phyloP scores from a whole-genome alignment of 345 rosid genomes.

The Ceriops tagal region DNA sequence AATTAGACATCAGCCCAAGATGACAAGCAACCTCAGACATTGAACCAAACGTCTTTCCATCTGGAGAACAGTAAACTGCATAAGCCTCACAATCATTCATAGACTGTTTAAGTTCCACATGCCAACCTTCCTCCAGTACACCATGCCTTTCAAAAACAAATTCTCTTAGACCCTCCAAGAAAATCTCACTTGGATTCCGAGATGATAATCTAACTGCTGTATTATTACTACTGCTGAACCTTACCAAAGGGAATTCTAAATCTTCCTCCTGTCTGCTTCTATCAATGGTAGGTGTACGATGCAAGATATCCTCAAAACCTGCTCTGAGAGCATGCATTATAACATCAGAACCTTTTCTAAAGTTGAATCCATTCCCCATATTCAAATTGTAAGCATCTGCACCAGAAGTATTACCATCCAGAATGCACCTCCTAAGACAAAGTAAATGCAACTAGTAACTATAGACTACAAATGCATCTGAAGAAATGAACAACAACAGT shows the following conservation, averaged over 20 bases:
- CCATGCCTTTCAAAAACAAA: slow-evolving; percentile 81
- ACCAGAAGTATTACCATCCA: slow-evolving; percentile 51
- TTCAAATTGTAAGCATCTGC: slow-evolving; percentile 42
- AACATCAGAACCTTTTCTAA: slow-evolving; percentile 44
- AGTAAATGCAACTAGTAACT: slow-evolving; percentile 34
- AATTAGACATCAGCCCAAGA: slow-evolving; percentile 63
- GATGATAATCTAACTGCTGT: slow-evolving; percentile 49
- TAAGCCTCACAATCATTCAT: slow-evolving; percentile 42
- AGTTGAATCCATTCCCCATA: slow-evolving; percentile 45
- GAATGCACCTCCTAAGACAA: slow-evolving; percentile 54
- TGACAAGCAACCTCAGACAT: slow-evolving; percentile 76
- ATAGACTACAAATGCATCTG: not conserved
- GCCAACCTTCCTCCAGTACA: slow-evolving; percentile 81
- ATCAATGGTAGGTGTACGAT: slow-evolving; percentile 31
- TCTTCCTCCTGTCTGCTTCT: slow-evolving; percentile 38
- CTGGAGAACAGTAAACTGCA: slow-evolving; percentile 73
- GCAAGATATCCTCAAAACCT: slow-evolving; percentile 47
- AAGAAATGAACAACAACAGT: not conserved
- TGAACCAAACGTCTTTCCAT: slow-evolving; percentile 74
- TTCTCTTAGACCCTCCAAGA: slow-evolving; percentile 72
- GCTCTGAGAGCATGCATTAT: slow-evolving; percentile 28
- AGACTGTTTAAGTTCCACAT: slow-evolving; percentile 62
- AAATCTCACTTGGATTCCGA: slow-evolving; percentile 55
- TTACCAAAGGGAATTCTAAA: slow-evolving; percentile 50
- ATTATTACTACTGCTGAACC: slow-evolving; percentile 40